These are phyloP conservation scores for Smallanthus sonchifolius DNA, from an alignment of 129 eudicot species.

Conservation along the genomic window DNA sequence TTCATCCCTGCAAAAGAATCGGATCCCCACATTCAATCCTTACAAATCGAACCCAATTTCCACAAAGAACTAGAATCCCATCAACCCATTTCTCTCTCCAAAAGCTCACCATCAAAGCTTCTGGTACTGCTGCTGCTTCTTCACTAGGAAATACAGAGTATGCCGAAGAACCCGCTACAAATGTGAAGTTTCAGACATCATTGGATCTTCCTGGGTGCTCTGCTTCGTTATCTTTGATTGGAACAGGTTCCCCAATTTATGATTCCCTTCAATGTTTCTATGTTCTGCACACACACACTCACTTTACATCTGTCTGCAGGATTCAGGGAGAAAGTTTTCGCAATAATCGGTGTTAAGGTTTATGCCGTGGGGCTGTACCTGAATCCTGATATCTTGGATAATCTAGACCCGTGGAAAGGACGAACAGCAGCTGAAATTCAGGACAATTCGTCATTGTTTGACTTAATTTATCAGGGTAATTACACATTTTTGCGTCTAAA, in stretches of 20 bases:
- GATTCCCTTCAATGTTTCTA: conserved; percentile 7
- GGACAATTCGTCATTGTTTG: conserved; percentile 51
- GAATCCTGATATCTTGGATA: conserved; percentile 44
- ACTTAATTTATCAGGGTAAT: conserved; percentile 58
- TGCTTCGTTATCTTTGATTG: conserved; percentile 66
- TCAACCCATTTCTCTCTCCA: conserved; percentile 2
- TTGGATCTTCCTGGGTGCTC: conserved; percentile 77
- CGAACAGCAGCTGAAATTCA: conserved; percentile 45
- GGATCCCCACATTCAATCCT: conserved; percentile 7
- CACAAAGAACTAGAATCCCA: conserved; percentile 13
- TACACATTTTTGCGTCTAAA: not conserved
- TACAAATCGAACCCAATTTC: conserved; percentile 16
- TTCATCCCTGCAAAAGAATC: conserved; percentile 16
- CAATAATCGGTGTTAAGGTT: conserved; percentile 85
- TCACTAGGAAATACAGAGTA: conserved; percentile 42
- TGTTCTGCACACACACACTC: not conserved
- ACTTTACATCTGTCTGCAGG: conserved; percentile 33
- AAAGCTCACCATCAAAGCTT: conserved; percentile 33
- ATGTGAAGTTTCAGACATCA: conserved; percentile 57
- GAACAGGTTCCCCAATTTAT: conserved; percentile 55
- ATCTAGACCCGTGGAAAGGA: conserved; percentile 53
- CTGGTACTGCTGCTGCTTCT: conserved; percentile 44
- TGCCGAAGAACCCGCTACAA: conserved; percentile 70
- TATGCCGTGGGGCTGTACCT: conserved; percentile 83
- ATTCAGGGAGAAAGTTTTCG: conserved; percentile 85